Conservation (phyloP, 371 early-diverging fungal species). For the Lichtheimia corymbifera region DNA sequence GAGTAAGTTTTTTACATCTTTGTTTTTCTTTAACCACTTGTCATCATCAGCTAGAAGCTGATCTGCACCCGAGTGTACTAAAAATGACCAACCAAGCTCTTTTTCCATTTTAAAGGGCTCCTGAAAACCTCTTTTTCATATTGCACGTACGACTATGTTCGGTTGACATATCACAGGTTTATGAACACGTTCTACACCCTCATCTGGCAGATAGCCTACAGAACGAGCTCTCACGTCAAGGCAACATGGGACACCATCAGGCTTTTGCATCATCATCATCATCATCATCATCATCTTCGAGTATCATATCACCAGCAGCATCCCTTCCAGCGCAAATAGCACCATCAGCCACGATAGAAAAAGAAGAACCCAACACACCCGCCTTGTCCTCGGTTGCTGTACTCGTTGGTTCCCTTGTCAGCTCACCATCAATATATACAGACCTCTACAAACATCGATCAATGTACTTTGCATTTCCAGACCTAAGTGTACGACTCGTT, state of each 20-base stretch:
- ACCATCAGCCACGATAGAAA: no score
- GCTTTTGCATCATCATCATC: no score
- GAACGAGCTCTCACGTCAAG: no score
- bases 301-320: no score
- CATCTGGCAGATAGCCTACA: no score
- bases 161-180: slow-evolving; percentile 20
- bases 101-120: slow-evolving; percentile 3
- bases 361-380: no score
- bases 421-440: slow-evolving; percentile 48
- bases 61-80: background rate
- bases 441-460: slow-evolving; percentile 47
- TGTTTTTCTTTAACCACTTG: background rate
- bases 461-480: slow-evolving; percentile 48
- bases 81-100: slow-evolving; percentile 1
- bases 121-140: slow-evolving; percentile 25
- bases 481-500: slow-evolving; percentile 44
- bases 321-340: no score
- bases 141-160: slow-evolving; percentile 28
- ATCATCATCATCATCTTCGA: no score
- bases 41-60: no score
- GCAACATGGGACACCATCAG: no score
- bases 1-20: slow-evolving; percentile 3
- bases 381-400: slow-evolving; percentile 21
- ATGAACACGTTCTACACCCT: slow-evolving; percentile 13
- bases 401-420: slow-evolving; percentile 51